These are phyloP conservation scores for Elongisporangium anandrum DNA, from an alignment of 352 stramenopile genomes.

Conservation along the genomic window DNA sequence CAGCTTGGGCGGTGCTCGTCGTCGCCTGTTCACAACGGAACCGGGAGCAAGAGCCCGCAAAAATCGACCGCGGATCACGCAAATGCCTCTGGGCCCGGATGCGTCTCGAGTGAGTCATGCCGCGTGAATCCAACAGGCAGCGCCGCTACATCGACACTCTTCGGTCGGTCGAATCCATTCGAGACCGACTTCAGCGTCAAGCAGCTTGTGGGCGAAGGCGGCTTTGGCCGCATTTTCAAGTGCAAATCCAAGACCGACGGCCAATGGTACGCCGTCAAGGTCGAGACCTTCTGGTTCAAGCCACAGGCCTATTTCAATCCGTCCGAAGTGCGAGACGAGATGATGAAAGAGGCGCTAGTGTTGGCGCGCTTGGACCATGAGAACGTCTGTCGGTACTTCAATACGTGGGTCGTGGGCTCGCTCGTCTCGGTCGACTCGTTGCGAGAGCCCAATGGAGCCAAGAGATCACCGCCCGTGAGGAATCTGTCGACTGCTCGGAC, in stretches of 20 bases:
- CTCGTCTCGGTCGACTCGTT: slow-evolving; percentile 56
- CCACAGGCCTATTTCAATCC: slow-evolving; percentile 77
- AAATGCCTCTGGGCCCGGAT: neutral
- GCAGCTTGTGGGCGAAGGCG: slow-evolving; percentile 64
- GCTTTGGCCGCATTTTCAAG: slow-evolving; percentile 78
- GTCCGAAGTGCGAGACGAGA: slow-evolving; percentile 82
- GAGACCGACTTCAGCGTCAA: slow-evolving; percentile 72
- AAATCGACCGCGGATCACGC: slow-evolving; percentile 6
- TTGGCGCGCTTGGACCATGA: slow-evolving; percentile 91
- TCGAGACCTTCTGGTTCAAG: slow-evolving; percentile 83
- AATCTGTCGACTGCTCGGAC: slow-evolving; percentile 10
- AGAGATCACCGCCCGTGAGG: slow-evolving; percentile 9
- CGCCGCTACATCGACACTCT: slow-evolving; percentile 14
- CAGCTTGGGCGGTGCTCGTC: slow-evolving; percentile 55
- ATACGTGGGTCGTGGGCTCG: slow-evolving; percentile 73
- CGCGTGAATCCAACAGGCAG: neutral
- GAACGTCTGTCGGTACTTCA: slow-evolving; percentile 93
- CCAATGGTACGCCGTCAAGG: slow-evolving; percentile 74
- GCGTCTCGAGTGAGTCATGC: neutral
- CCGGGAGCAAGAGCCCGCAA: slow-evolving; percentile 1
- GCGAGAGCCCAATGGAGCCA: slow-evolving; percentile 16
- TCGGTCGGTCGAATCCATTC: slow-evolving; percentile 69
- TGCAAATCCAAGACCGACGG: slow-evolving; percentile 68
- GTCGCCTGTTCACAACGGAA: slow-evolving; percentile 35
- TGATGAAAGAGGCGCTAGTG: slow-evolving; percentile 91